Percentiles rank a stretch among this genome's conserved stretches.
These are phyloP conservation scores for Populus euphratica DNA, from an alignment of 345 rosid species.

Conservation along the genomic window DNA sequence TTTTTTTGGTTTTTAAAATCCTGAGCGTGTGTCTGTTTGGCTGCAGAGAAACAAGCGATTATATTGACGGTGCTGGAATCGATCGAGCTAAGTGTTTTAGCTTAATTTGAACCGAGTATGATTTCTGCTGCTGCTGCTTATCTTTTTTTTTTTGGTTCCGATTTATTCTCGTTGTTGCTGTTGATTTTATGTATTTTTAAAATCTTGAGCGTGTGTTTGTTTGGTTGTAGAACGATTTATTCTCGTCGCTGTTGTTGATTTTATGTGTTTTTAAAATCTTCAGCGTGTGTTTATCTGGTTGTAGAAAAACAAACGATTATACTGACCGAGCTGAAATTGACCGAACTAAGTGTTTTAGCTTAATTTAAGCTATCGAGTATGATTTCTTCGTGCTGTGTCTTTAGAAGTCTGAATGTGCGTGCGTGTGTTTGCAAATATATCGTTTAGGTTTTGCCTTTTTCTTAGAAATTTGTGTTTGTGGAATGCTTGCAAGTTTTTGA, in stretches of 20 bases:
- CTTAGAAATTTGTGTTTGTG: not conserved
- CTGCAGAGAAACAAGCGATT: not conserved
- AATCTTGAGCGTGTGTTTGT: not conserved
- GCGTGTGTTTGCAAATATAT: too few species aligned
- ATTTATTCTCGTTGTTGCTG: not conserved
- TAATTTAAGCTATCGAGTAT: not conserved
- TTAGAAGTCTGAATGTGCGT: not conserved
- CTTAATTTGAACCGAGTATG: not conserved
- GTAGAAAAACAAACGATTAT: not conserved
- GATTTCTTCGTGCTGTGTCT: not conserved
- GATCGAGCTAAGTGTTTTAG: not conserved
- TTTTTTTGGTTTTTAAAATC: not conserved
- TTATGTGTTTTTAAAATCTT: not conserved
- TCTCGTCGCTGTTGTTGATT: not conserved
- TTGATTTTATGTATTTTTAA: not conserved
- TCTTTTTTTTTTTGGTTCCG: not conserved
- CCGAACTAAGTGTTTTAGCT: not conserved
- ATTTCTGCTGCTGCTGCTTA: not conserved
- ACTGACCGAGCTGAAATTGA: not conserved
- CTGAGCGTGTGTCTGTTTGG: not conserved
- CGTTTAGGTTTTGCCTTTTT: not conserved
- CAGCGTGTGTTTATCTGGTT: not conserved
- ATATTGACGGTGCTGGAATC: not conserved
- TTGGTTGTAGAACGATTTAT: not conserved
- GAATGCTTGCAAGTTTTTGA: not conserved